A percentile compares a stretch with the other conserved stretches of the same genome.
Evolutionary conservation across 192 early-diverging fungal species (phyloP).

Genomic region (Geranomyces variabilis): DNA sequence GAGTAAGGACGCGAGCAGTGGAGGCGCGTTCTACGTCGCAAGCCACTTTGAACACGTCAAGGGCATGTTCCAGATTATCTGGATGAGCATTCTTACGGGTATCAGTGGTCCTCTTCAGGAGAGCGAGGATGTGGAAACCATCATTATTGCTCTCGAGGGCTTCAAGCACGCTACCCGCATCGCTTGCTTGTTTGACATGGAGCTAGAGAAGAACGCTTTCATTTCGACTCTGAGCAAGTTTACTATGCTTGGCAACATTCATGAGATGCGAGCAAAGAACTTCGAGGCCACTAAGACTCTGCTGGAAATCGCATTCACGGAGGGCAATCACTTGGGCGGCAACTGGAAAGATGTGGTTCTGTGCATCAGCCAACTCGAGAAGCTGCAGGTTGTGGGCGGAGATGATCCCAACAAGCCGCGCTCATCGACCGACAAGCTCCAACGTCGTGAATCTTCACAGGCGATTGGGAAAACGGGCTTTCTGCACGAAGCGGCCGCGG

Average conservation of each 20-base stretch:
- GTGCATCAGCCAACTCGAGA: slow-evolving; percentile 87
- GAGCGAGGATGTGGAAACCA: slow-evolving; percentile 71
- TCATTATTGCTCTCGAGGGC: slow-evolving; percentile 63
- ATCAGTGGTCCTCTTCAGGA: slow-evolving; percentile 84
- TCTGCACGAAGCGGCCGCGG: slow-evolving; percentile 56
- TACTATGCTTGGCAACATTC: slow-evolving; percentile 78
- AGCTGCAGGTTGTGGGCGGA: slow-evolving; percentile 66
- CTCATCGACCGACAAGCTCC: slow-evolving; percentile 22
- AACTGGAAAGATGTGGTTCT: slow-evolving; percentile 86
- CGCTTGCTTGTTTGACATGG: slow-evolving; percentile 88
- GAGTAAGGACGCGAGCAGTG: neutral
- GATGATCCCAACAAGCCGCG: slow-evolving; percentile 1
- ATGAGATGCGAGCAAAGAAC: slow-evolving; percentile 90
- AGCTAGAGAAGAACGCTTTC: slow-evolving; percentile 85
- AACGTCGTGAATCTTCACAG: slow-evolving; percentile 33
- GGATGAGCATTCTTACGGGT: slow-evolving; percentile 86
- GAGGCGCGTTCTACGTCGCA: slow-evolving; percentile 46
- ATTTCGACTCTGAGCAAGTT: slow-evolving; percentile 89
- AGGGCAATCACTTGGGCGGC: slow-evolving; percentile 55
- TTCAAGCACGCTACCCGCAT: slow-evolving; percentile 82
- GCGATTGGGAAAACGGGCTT: slow-evolving; percentile 19
- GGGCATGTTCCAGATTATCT: slow-evolving; percentile 89
- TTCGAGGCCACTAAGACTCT: slow-evolving; percentile 87
- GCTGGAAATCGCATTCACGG: slow-evolving; percentile 73
- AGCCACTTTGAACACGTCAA: slow-evolving; percentile 87